A percentile compares a stretch with the other conserved stretches of the same genome.
phyloP scores from a whole-genome alignment of 1,284 basidiomycete genomes.

The Ustilago curta region DNA sequence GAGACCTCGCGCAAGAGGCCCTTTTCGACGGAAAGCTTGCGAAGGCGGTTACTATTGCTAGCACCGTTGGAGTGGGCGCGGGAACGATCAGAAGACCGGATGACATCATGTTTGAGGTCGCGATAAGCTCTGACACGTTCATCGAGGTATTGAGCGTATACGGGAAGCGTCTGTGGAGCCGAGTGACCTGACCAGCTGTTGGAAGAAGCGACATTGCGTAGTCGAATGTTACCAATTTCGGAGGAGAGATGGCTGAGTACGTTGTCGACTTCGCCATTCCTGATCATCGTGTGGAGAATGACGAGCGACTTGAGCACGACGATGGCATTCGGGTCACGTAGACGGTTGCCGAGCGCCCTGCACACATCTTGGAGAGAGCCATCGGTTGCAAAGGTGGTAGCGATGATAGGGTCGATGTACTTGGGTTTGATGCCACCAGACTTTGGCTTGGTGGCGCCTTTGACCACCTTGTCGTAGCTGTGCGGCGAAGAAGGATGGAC shows the following conservation, averaged over 20 bases:
- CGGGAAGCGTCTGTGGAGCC: conserved; percentile 83
- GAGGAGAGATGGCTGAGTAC: conserved; percentile 82
- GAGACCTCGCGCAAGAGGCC: conserved; percentile 92
- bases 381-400: conserved; percentile 92
- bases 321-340: conserved; percentile 89
- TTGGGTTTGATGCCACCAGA: conserved; percentile 64
- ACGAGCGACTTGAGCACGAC: conserved; percentile 97
- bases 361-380: conserved; percentile 91
- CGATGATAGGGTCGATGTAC: conserved; percentile 80
- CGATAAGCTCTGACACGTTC: conserved; percentile 87
- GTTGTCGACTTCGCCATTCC: conserved; percentile 91
- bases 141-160: conserved; percentile 91
- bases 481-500: not conserved
- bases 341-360: conserved; percentile 82
- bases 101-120: conserved; percentile 91
- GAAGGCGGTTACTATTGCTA: conserved; percentile 74
- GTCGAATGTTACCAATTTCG: conserved; percentile 77
- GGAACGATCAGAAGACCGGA: conserved; percentile 83
- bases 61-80: conserved; percentile 72
- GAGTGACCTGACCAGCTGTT: conserved; percentile 50
- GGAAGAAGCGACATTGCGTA: conserved; percentile 76
- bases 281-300: conserved; percentile 93
- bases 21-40: conserved; percentile 94
- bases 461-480: conserved; percentile 67
- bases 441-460: conserved; percentile 68